A percentile compares a stretch with the other conserved stretches of the same genome.
Evolutionary conservation across 768 basidiomycete genomes (phyloP).

Genomic region (Agrocybe praecox): DNA sequence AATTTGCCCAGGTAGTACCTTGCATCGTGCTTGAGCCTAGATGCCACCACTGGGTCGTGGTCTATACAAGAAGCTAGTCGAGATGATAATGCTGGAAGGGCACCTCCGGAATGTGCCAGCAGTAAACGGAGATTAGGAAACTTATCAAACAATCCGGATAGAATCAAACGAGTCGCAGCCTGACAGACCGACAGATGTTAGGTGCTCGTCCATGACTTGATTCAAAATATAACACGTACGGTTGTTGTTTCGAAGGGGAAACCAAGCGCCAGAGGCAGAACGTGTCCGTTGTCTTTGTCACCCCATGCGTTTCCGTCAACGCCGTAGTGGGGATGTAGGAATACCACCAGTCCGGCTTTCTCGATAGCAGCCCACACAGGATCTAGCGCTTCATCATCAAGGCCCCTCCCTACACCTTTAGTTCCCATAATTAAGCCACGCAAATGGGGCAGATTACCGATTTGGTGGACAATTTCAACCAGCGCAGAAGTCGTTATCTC

Average conservation of each 20-base stretch:
- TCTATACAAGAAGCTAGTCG: slow-evolving; percentile 83
- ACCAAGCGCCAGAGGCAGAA: slow-evolving; percentile 82
- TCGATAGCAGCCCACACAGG: slow-evolving; percentile 83
- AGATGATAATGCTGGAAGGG: slow-evolving; percentile 81
- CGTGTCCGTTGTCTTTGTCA: slow-evolving; percentile 80
- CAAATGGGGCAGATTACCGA: slow-evolving; percentile 65
- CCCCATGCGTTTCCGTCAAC: slow-evolving; percentile 78
- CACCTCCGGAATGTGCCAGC: slow-evolving; percentile 87
- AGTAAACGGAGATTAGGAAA: slow-evolving; percentile 76
- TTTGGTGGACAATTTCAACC: slow-evolving; percentile 67
- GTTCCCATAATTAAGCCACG: slow-evolving; percentile 84
- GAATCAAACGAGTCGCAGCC: slow-evolving; percentile 80
- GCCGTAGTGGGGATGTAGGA: slow-evolving; percentile 88
- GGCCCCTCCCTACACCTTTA: slow-evolving; percentile 72
- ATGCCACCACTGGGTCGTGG: slow-evolving; percentile 81
- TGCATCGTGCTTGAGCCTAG: slow-evolving; percentile 77
- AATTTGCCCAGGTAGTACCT: slow-evolving; percentile 82
- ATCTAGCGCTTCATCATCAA: slow-evolving; percentile 80
- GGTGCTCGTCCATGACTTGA: neutral
- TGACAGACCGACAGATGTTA: slow-evolving; percentile 15
- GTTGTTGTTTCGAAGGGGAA: slow-evolving; percentile 92
- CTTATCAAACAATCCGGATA: slow-evolving; percentile 80
- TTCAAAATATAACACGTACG: slow-evolving; percentile 46
- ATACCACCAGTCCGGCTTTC: slow-evolving; percentile 69
- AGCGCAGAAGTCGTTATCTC: slow-evolving; percentile 56